Evolutionary conservation across 306 rosid genomes (phyloP).

Genomic region (Glycyrrhiza uralensis): DNA sequence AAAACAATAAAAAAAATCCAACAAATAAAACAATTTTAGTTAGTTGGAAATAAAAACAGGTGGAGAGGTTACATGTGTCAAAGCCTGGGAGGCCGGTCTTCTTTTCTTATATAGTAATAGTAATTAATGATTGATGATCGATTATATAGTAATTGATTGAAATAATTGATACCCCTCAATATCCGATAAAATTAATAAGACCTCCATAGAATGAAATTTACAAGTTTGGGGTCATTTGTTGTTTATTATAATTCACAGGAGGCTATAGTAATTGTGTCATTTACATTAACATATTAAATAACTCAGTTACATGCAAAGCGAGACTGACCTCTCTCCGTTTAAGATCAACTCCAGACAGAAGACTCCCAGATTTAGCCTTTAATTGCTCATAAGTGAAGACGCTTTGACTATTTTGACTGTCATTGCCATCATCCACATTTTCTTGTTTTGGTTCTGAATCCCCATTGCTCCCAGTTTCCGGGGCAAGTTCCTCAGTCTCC

Average conservation of each 20-base stretch:
- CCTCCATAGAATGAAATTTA: neutral
- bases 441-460: constrained; percentile 62
- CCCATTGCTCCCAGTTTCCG: constrained; percentile 46
- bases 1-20: too few species aligned
- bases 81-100: too few species aligned
- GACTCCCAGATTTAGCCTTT: constrained; percentile 75
- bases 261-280: neutral
- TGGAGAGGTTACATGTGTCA: too few species aligned
- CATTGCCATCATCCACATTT: constrained; percentile 39
- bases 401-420: constrained; percentile 34
- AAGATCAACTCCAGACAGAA: constrained; percentile 81
- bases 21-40: too few species aligned
- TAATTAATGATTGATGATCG: too few species aligned
- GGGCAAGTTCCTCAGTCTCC: constrained; percentile 51
- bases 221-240: neutral
- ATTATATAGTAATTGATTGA: too few species aligned
- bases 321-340: constrained; percentile 84
- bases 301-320: constrained; percentile 10
- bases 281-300: neutral
- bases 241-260: neutral
- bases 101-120: too few species aligned
- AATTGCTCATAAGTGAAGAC: constrained; percentile 80
- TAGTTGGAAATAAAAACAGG: too few species aligned
- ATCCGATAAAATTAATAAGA: neutral
- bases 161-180: neutral